Evolutionary conservation across 78 protist genomes (phyloP).

Genomic region (Cyanophora paradoxa): DNA sequence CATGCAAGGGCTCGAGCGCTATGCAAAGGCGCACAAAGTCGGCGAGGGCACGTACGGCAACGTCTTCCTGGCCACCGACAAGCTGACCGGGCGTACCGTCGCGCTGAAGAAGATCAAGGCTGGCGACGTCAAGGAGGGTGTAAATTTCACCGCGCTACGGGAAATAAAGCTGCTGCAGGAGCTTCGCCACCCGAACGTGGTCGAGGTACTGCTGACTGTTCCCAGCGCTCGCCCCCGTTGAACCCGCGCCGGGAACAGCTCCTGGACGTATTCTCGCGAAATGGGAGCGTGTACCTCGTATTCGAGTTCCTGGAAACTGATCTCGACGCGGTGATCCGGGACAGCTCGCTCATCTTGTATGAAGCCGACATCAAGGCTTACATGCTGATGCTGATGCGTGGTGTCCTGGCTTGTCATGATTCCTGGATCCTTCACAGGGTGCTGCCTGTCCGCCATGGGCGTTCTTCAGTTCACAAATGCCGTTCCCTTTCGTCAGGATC

Average conservation of each 20-base stretch:
- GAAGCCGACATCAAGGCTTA: constrained; percentile 46
- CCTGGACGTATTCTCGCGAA: constrained; percentile 48
- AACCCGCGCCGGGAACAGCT: constrained; percentile 19
- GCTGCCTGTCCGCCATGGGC: no score
- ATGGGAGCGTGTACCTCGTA: constrained; percentile 53
- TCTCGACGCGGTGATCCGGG: constrained; percentile 44
- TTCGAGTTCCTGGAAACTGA: constrained; percentile 64
- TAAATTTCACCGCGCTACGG: constrained; percentile 57
- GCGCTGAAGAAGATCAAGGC: constrained; percentile 66
- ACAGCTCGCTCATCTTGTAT: constrained; percentile 33
- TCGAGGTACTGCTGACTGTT: no score
- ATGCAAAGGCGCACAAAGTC: constrained; percentile 17
- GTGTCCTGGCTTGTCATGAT: constrained; percentile 41
- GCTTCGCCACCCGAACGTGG: constrained; percentile 54
- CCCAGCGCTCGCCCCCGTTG: no score
- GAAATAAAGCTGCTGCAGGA: constrained; percentile 65
- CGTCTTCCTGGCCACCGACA: constrained; percentile 39
- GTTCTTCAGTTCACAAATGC: no score
- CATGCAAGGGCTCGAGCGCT: no score
- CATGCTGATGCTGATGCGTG: constrained; percentile 55
- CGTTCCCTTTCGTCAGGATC: no score
- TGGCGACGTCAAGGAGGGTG: constrained; percentile 30
- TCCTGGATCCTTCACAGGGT: constrained; percentile 59
- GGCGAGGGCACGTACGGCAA: constrained; percentile 76
- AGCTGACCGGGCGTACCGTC: constrained; percentile 34